Conservation (phyloP, 2,329 filamentous ascomycete species). For the Colletotrichum somersetense region DNA sequence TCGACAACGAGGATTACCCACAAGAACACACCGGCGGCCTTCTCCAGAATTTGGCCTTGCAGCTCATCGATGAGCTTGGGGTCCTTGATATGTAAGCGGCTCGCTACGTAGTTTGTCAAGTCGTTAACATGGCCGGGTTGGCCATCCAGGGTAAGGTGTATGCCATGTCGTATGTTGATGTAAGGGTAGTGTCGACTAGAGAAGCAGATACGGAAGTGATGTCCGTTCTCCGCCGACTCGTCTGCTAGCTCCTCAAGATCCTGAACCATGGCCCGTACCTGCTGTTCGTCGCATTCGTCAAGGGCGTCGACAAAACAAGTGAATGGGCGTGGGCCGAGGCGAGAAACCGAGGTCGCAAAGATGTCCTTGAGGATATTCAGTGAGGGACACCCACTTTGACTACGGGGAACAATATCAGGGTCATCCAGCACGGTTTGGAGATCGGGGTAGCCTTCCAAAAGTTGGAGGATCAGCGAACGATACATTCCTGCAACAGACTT, state of each 20-base stretch:
- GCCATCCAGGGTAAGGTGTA: conserved; percentile 48
- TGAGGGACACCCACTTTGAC: neutral
- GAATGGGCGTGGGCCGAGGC: neutral
- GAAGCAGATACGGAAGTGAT: neutral
- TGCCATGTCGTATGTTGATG: neutral
- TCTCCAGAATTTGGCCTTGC: conserved; percentile 48
- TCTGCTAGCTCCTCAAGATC: neutral
- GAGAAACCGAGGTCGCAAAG: neutral
- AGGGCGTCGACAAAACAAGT: neutral
- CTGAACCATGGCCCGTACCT: neutral
- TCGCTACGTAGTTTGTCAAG: conserved; percentile 50
- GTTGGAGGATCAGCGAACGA: conserved; percentile 23
- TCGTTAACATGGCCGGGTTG: conserved; percentile 53
- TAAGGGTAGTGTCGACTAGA: neutral
- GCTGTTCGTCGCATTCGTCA: neutral
- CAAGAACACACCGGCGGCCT: conserved; percentile 58
- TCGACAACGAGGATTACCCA: conserved; percentile 57
- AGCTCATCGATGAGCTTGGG: neutral
- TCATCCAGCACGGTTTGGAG: conserved; percentile 24
- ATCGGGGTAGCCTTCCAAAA: neutral
- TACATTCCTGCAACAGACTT: conserved; percentile 33
- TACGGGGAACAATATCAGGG: neutral
- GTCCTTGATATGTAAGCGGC: conserved; percentile 45
- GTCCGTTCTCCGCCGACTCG: neutral
- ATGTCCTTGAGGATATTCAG: neutral